Conservation (phyloP, 495 filamentous ascomycete species). For the Ramalina intermedia region DNA sequence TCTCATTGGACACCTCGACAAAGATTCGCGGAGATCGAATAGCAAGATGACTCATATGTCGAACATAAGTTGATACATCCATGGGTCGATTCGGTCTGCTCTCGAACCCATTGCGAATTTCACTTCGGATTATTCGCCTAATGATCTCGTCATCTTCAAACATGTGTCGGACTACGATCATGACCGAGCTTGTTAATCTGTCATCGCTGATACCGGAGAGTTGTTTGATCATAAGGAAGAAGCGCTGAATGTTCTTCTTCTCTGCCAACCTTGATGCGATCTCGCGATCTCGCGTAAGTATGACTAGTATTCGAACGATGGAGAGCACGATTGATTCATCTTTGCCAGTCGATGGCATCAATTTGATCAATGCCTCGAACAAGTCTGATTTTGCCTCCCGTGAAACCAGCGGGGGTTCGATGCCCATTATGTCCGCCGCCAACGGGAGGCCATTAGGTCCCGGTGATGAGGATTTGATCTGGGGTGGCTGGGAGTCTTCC, state of each 20-base stretch:
- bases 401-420: constrained; percentile 50
- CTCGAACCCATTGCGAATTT: constrained; percentile 66
- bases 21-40: constrained; percentile 78
- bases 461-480: constrained; percentile 59
- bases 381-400: constrained; percentile 51
- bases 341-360: constrained; percentile 75
- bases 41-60: constrained; percentile 66
- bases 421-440: constrained; percentile 35
- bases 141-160: constrained; percentile 86
- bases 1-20: constrained; percentile 79
- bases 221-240: constrained; percentile 92
- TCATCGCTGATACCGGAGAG: constrained; percentile 61
- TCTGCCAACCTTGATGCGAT: constrained; percentile 67
- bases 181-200: constrained; percentile 63
- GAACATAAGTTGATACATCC: constrained; percentile 59
- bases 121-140: constrained; percentile 81
- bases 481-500: constrained; percentile 67
- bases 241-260: constrained; percentile 71
- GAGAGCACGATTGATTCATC: constrained; percentile 76
- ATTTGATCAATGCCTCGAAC: constrained; percentile 60
- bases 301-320: constrained; percentile 70
- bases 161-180: constrained; percentile 82
- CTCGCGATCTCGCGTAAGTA: constrained; percentile 64
- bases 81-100: constrained; percentile 44
- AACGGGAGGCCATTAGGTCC: constrained; percentile 21